Percentiles rank a stretch among this genome's conserved stretches.
phyloP scores from a whole-genome alignment of 139 green algal genomes.

The Closterium sp. region DNA sequence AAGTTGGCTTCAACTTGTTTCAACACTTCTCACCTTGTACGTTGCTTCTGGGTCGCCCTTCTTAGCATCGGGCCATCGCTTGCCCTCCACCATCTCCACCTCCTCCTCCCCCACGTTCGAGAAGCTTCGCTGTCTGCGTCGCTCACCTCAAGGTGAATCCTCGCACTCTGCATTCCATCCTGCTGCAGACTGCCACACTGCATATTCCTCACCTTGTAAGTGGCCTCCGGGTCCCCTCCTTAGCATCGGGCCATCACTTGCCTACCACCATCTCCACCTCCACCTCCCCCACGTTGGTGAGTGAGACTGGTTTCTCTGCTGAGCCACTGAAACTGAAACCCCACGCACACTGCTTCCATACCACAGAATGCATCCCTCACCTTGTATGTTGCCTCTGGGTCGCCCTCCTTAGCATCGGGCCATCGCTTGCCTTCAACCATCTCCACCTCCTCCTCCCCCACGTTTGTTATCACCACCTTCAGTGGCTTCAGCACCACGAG shows the following conservation, averaged over 20 bases:
- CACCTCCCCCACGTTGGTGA: background rate
- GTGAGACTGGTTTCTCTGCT: background rate
- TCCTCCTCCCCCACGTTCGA: constrained; percentile 44
- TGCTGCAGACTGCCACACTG: no score
- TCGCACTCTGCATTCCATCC: background rate
- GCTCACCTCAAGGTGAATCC: background rate
- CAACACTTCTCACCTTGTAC: constrained; percentile 31
- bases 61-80: constrained; percentile 16
- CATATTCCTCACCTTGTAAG: background rate
- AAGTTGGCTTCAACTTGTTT: no score
- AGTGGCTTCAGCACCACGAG: constrained; percentile 90
- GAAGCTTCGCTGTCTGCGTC: constrained; percentile 67
- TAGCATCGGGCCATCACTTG: constrained; percentile 1
- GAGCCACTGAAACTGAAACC: no score
- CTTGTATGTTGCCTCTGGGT: constrained; percentile 17
- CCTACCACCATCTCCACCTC: background rate
- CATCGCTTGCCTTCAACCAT: constrained; percentile 8
- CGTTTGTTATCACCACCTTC: constrained; percentile 79
- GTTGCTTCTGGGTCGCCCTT: background rate
- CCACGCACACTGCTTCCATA: no score
- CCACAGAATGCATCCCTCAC: no score
- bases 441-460: constrained; percentile 40
- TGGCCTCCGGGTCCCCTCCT: background rate
- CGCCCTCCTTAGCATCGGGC: constrained; percentile 27
- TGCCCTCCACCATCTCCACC: constrained; percentile 34